phyloP scores from a whole-genome alignment of 2,329 filamentous ascomycete species.

The Penicillium sp. region DNA sequence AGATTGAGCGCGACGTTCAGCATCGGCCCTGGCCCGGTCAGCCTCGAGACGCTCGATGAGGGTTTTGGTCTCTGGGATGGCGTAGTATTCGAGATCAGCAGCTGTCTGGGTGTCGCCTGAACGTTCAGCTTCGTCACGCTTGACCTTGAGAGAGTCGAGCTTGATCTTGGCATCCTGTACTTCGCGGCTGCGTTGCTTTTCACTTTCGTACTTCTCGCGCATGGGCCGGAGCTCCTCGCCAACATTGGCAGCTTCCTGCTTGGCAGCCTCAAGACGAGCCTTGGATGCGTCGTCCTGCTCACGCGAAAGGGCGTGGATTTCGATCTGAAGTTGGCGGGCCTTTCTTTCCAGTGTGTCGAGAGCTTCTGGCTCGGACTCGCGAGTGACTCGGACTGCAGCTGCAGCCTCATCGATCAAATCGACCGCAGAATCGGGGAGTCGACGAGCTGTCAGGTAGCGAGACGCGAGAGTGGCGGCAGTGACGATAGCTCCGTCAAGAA shows the following conservation, averaged over 20 bases:
- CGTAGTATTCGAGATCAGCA: conserved; percentile 94
- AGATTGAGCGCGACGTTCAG: conserved; percentile 55
- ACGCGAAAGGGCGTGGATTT: conserved; percentile 90
- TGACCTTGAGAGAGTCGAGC: conserved; percentile 85
- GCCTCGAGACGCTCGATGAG: conserved; percentile 79
- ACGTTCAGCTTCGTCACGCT: conserved; percentile 89
- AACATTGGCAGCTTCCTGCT: conserved; percentile 88
- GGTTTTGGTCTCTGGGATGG: conserved; percentile 85
- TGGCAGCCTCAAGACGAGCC: conserved; percentile 75
- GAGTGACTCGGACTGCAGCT: conserved; percentile 89
- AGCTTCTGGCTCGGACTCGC: conserved; percentile 94
- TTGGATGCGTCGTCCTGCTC: conserved; percentile 95
- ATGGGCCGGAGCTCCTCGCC: conserved; percentile 89
- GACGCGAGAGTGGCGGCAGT: conserved; percentile 87
- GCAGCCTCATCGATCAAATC: conserved; percentile 96
- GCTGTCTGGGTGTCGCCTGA: conserved; percentile 80
- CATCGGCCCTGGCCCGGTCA: conserved; percentile 77
- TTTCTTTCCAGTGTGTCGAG: conserved; percentile 92
- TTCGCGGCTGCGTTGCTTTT: conserved; percentile 85
- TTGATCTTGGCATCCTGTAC: conserved; percentile 95
- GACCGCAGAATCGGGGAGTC: conserved; percentile 93
- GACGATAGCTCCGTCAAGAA: conserved; percentile 90
- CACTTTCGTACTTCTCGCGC: conserved; percentile 91
- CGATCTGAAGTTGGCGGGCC: conserved; percentile 88
- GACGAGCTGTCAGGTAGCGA: conserved; percentile 84